Conservation (phyloP, 2,329 filamentous ascomycete genomes). For the Myotisia sp. region DNA sequence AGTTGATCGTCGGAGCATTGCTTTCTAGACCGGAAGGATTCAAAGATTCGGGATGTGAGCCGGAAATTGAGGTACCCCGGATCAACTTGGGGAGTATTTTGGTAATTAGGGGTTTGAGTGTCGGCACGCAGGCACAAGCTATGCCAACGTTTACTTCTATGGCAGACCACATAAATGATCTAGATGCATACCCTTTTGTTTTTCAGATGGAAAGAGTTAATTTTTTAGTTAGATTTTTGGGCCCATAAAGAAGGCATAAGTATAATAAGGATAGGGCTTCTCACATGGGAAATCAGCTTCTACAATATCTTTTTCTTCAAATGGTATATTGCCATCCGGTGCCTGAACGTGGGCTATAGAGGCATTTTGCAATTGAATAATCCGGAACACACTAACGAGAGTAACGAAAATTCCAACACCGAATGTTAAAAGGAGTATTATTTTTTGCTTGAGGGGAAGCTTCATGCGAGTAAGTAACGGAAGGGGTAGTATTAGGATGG, state of each 20-base stretch:
- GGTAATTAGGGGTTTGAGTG: slow-evolving; percentile 70
- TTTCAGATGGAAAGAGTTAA: not conserved
- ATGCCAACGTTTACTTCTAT: slow-evolving; percentile 86
- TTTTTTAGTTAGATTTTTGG: not conserved
- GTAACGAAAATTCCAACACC: slow-evolving; percentile 75
- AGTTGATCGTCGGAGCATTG: not conserved
- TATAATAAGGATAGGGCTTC: slow-evolving; percentile 21
- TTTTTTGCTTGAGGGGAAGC: slow-evolving; percentile 71
- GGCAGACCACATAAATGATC: slow-evolving; percentile 86
- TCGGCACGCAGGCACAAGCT: slow-evolving; percentile 83
- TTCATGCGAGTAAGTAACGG: slow-evolving; percentile 78
- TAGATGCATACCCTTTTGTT: slow-evolving; percentile 56
- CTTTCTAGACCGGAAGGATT: not conserved
- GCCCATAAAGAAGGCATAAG: not conserved
- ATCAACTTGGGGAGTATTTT: slow-evolving; percentile 44
- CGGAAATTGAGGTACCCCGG: slow-evolving; percentile 30
- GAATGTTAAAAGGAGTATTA: slow-evolving; percentile 75
- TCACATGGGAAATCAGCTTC: slow-evolving; percentile 40
- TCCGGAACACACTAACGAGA: slow-evolving; percentile 73
- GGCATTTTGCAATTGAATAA: slow-evolving; percentile 76
- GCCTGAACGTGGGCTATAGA: slow-evolving; percentile 33
- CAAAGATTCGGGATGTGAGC: slow-evolving; percentile 3
- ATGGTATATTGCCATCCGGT: slow-evolving; percentile 20
- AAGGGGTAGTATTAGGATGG: slow-evolving; percentile 74
- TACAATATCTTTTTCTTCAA: slow-evolving; percentile 8